Conservation (phyloP, 345 rosid genomes). For the Moringa oleifera region DNA sequence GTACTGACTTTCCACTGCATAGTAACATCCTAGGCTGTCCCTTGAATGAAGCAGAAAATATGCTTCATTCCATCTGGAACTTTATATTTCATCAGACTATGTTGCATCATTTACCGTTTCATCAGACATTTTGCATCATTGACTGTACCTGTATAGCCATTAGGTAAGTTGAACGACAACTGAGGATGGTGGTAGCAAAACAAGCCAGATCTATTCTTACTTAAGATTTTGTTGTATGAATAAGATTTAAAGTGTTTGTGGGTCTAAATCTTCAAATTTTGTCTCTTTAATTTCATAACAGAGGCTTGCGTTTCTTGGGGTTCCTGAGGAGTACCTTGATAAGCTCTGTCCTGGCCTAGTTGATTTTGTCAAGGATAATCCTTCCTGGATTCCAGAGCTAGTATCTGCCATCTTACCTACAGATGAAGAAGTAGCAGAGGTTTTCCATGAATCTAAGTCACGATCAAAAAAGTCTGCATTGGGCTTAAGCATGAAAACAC, state of each 20-base stretch:
- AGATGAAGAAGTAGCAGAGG: constrained; percentile 55
- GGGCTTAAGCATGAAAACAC: constrained; percentile 28
- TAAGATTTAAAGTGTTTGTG: neutral
- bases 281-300: constrained; percentile 19
- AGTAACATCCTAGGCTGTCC: too few species aligned
- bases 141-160: too few species aligned
- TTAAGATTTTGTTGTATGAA: neutral
- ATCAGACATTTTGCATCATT: too few species aligned
- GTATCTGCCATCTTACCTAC: constrained; percentile 59
- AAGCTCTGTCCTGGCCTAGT: constrained; percentile 40
- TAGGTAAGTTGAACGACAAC: too few species aligned
- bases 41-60: too few species aligned
- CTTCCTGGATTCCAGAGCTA: constrained; percentile 34
- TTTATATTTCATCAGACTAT: too few species aligned
- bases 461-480: constrained; percentile 25
- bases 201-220: too few species aligned
- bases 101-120: too few species aligned
- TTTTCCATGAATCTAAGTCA: constrained; percentile 25
- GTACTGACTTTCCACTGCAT: too few species aligned
- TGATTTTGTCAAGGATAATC: constrained; percentile 38
- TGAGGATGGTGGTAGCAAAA: too few species aligned
- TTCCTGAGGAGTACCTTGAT: constrained; percentile 44
- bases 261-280: neutral
- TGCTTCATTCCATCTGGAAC: too few species aligned
- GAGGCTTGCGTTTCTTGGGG: constrained; percentile 66